Conservation (phyloP, 306 rosid genomes). For the Alnus glutinosa region DNA sequence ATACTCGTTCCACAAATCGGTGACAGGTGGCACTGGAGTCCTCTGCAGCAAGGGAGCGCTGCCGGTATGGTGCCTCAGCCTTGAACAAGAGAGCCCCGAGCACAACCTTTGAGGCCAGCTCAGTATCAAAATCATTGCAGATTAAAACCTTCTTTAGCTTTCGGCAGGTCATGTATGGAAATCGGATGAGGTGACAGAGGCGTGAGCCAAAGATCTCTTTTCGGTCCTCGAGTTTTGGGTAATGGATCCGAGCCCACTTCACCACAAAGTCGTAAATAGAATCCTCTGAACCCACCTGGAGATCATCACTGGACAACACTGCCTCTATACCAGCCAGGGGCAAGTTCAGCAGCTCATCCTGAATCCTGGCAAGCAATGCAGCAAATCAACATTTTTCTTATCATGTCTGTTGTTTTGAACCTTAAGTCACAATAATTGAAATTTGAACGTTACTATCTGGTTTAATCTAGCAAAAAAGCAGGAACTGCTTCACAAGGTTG, state of each 20-base stretch:
- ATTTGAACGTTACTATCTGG: not conserved
- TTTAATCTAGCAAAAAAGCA: not conserved
- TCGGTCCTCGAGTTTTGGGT: slow-evolving; percentile 42
- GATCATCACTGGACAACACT: slow-evolving; percentile 47
- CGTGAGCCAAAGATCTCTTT: slow-evolving; percentile 36
- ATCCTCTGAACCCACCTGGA: slow-evolving; percentile 52
- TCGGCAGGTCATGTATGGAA: slow-evolving; percentile 49
- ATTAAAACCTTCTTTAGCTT: slow-evolving; percentile 44
- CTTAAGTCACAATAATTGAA: not conserved
- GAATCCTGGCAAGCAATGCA: slow-evolving; percentile 28
- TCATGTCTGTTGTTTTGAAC: not conserved
- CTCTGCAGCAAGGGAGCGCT: slow-evolving; percentile 31
- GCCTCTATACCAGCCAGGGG: slow-evolving; percentile 57
- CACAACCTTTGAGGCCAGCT: slow-evolving; percentile 42
- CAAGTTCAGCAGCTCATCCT: slow-evolving; percentile 45
- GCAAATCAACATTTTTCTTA: slow-evolving; percentile 2
- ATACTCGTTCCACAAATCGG: slow-evolving; percentile 47
- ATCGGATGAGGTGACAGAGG: slow-evolving; percentile 46
- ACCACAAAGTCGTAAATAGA: slow-evolving; percentile 42
- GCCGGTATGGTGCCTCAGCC: slow-evolving; percentile 42
- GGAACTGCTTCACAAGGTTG: not conserved
- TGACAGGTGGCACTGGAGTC: slow-evolving; percentile 16
- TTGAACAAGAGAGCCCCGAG: slow-evolving; percentile 55
- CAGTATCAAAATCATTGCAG: slow-evolving; percentile 45
- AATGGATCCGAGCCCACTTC: slow-evolving; percentile 48